Base-by-base conservation (phyloP, 1,139 yeast species). In the Blastobotrys malaysiensis region DNA sequence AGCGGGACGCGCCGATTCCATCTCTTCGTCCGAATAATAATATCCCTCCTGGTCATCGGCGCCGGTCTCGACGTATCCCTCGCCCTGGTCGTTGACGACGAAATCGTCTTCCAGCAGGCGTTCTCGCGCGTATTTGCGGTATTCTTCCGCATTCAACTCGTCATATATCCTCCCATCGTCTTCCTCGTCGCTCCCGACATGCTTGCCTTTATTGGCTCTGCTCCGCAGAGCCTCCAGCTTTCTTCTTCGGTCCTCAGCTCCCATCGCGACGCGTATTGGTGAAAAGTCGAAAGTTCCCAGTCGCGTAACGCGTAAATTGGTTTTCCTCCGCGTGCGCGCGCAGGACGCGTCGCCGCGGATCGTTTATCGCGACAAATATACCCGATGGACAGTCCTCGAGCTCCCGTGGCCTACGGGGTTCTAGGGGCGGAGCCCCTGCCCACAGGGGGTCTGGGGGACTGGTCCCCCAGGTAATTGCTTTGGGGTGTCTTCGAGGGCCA, bases 51-150 rank as follows among this genome's bases (percentile, higher is more conserved):
- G 88, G 59, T 89, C 96, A 63, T 91, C 95, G 13, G 79, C 88
- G 52, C 98, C 98, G 50, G 86, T 87, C 64, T 93, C 97, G 1
- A 88, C 91, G 65, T 93, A 93, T 0, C 95, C 95, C 61, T 84
- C 85, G 13, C 96, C 96, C 60, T 86, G 83, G 68, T 93, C 98
- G 66, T 90, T 97, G 1, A 89, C 96, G 50, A 93, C 93, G 67
- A 93, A 93, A 66, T 91, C 97, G 66, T 91, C 97, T 59, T 87
- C 84, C 73, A 89, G 77, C 54, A 93, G 76, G 58, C 90, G 89
- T 56, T 86, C 81, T 61, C 96, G 80, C 66, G 88, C 88, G 67
- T 83, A 88, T 60, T 80, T 79, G 61, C 93, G 76, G 70, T 81
- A 91, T 31, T 86, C 83, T 46, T 79, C 84, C 63, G 90, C 96